Evolutionary conservation across 2,329 filamentous ascomycete genomes (phyloP).

Genomic region (Tolypocladium sp.): DNA sequence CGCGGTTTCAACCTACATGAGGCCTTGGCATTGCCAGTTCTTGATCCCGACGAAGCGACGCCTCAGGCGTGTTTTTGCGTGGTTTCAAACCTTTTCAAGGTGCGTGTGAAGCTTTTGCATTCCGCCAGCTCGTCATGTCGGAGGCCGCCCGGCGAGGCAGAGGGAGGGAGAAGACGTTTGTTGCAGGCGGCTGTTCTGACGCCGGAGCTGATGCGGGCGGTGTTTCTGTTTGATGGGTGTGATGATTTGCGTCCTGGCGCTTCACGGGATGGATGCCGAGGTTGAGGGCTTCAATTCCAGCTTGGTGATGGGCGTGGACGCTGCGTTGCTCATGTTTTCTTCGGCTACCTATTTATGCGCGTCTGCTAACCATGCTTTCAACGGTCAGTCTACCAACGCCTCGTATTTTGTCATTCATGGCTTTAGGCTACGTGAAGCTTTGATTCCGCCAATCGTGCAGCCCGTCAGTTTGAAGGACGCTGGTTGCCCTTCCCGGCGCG

Average conservation of each 20-base stretch:
- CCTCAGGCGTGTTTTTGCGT: no score
- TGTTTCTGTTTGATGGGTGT: neutral
- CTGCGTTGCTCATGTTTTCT: neutral
- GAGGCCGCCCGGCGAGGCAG: neutral
- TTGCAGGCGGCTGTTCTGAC: neutral
- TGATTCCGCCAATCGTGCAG: neutral
- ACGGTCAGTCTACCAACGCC: neutral
- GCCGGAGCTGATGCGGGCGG: neutral
- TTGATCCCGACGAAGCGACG: neutral
- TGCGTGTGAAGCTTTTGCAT: neutral
- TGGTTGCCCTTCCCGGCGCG: neutral
- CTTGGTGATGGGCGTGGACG: neutral
- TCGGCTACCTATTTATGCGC: neutral
- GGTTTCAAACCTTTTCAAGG: neutral
- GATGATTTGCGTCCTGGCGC: neutral
- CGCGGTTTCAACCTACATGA: no score
- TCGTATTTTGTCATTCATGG: neutral
- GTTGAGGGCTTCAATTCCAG: neutral
- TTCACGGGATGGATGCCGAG: neutral
- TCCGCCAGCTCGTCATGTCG: neutral
- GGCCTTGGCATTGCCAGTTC: no score
- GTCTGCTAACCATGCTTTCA: neutral
- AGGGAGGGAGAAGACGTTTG: neutral
- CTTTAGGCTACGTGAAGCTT: neutral
- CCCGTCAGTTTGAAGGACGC: neutral